Evolutionary conservation across 305 asterid species (phyloP).

Genomic region (Ajuga reptans): DNA sequence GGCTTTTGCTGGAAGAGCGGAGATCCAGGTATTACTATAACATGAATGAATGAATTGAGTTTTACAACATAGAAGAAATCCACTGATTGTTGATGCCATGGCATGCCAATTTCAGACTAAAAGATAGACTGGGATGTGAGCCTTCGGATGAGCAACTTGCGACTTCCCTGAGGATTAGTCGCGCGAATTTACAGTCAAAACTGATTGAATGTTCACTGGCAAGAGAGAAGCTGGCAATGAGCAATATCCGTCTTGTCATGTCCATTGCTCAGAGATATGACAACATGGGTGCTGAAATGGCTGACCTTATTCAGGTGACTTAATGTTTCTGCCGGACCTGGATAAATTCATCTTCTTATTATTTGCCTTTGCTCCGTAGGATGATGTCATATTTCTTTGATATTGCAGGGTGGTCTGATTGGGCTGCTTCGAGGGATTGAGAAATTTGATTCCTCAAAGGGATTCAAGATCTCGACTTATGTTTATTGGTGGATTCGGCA

Average conservation of each 20-base stretch:
- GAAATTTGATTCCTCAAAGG: slow-evolving; percentile 87
- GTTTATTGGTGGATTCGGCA: slow-evolving; percentile 99
- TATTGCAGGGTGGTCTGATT: slow-evolving; percentile 75
- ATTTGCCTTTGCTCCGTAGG: slow-evolving; percentile 5
- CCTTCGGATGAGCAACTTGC: slow-evolving; percentile 96
- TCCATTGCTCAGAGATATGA: slow-evolving; percentile 89
- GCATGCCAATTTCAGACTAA: slow-evolving; percentile 43
- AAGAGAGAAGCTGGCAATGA: slow-evolving; percentile 95
- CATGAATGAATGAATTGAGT: too few relatives aligned
- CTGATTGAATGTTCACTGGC: slow-evolving; percentile 72
- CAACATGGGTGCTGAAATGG: slow-evolving; percentile 87
- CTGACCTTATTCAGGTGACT: slow-evolving; percentile 87
- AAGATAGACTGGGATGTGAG: slow-evolving; percentile 68
- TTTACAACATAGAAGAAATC: background rate
- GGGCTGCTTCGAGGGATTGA: slow-evolving; percentile 92
- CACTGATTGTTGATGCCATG: background rate
- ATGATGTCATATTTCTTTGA: slow-evolving; percentile 10
- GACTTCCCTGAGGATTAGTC: slow-evolving; percentile 50
- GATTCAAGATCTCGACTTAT: slow-evolving; percentile 91
- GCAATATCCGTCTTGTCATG: slow-evolving; percentile 95
- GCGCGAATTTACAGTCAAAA: slow-evolving; percentile 51
- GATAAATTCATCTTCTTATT: background rate
- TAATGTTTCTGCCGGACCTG: slow-evolving; percentile 1
- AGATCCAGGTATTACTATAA: slow-evolving; percentile 40
- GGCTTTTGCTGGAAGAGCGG: slow-evolving; percentile 66